phyloP scores from a whole-genome alignment of 2,329 filamentous ascomycete species.

The Fusarium nelsonii region DNA sequence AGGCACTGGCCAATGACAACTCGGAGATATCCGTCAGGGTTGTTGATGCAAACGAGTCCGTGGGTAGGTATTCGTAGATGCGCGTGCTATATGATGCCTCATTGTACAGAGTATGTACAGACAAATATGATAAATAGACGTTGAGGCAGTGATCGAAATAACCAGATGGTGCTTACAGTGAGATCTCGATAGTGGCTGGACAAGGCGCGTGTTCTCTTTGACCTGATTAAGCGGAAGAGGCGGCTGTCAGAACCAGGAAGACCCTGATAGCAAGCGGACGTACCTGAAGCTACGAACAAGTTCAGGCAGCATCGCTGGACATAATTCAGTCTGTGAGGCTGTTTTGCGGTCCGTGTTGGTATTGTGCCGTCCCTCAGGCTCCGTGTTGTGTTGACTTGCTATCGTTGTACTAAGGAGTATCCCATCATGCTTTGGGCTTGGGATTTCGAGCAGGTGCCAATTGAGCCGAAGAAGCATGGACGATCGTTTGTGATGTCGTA shows the following conservation, averaged over 20 bases:
- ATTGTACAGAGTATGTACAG: neutral
- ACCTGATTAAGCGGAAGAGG: constrained; percentile 17
- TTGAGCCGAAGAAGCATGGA: neutral
- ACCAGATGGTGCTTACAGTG: constrained; percentile 2
- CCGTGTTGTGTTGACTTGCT: neutral
- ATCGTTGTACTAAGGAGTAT: constrained; percentile 5
- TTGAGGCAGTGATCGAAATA: constrained; percentile 5
- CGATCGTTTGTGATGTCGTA: neutral
- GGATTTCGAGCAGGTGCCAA: neutral
- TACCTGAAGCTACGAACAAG: constrained; percentile 9
- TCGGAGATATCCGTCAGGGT: constrained; percentile 41
- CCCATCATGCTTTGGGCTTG: constrained; percentile 14
- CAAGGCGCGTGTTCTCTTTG: neutral
- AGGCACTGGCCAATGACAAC: constrained; percentile 32
- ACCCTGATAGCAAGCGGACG: constrained; percentile 3
- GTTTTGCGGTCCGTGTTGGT: constrained; percentile 17
- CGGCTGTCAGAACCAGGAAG: constrained; percentile 10
- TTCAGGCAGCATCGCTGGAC: constrained; percentile 6
- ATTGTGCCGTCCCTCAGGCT: neutral
- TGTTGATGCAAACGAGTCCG: constrained; percentile 35
- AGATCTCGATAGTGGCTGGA: constrained; percentile 25
- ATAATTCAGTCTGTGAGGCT: constrained; percentile 20
- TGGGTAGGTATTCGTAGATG: constrained; percentile 11
- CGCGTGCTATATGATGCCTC: constrained; percentile 13
- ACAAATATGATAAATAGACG: neutral